Base-by-base conservation (phyloP, 2,329 filamentous ascomycete genomes). In the Mariannaea elegans region DNA sequence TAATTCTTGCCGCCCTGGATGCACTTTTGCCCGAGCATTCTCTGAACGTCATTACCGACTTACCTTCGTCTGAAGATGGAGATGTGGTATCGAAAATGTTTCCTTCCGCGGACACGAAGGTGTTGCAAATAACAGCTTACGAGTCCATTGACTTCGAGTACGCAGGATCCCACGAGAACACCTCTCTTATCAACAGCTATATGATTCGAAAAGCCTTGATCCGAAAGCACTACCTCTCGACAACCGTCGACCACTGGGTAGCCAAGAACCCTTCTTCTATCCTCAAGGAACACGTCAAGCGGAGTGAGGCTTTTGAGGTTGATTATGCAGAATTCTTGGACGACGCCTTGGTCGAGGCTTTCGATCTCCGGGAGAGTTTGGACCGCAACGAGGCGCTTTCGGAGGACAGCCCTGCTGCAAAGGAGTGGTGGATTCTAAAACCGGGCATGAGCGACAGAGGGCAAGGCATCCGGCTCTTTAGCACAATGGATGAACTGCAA, bases 321-420 rank as follows among this genome's bases (percentile, higher is more conserved):
- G 95, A 99, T 76, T 99, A 95, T 73, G 93, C 94, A 1, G 95
- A 99, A 78, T 99, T 98, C 71, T 80, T 99, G 13, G 95, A 98
- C 65, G 95, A 99, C 69, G 92, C 95, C 0, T 80, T 99, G 7
- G 83, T 97, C 2, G 95, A 99, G 75, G 91, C 91, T 0, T 98
- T 90, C 74, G 95, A 98, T 71, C 78, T 99, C 50, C 84, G 89
- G 18, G 92, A 92, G 56, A 94, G 91, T 67, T 84, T 96, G 75
- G 85, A 86, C 29, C 82, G 82, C 44, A 97, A 97, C 68, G 77
- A 75, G 13, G 64, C 64, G 12, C 61, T 57, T 2, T 48, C 55
- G 3, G 66, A 69, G 2, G 66, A 56, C 0, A 62, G 76, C 27
- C 39, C 56, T 1, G 55, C 27, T 31, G 78, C 84, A 39, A 83